phyloP scores from a whole-genome alignment of 306 rosid species.

The Alnus rubra region DNA sequence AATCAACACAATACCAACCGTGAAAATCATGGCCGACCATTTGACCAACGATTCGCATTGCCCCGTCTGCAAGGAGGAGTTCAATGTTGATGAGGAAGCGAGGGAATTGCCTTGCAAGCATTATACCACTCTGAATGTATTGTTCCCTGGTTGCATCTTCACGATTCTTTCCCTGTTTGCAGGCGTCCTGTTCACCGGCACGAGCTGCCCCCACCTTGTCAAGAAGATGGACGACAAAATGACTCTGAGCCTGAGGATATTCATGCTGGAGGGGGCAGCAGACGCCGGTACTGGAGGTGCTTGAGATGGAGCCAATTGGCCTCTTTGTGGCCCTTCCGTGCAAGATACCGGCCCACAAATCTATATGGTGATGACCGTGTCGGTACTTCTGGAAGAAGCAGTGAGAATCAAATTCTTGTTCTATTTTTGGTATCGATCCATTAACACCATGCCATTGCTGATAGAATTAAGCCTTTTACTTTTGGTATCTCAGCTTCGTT shows the following conservation, averaged over 20 bases:
- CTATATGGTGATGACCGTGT: slow-evolving; percentile 28
- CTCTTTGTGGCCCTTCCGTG: slow-evolving; percentile 64
- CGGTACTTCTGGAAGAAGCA: slow-evolving; percentile 36
- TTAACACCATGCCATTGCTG: neutral
- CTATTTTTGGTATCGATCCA: neutral
- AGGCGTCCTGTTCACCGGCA: slow-evolving; percentile 22
- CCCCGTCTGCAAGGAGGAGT: slow-evolving; percentile 86
- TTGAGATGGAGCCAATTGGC: slow-evolving; percentile 55
- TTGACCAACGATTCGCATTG: slow-evolving; percentile 61
- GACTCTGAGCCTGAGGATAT: neutral
- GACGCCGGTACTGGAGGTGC: neutral
- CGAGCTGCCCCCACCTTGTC: slow-evolving; percentile 33
- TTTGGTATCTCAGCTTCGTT: too few species aligned
- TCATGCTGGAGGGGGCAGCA: slow-evolving; percentile 29
- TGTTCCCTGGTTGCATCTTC: slow-evolving; percentile 88
- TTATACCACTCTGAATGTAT: slow-evolving; percentile 78
- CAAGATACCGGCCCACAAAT: slow-evolving; percentile 48
- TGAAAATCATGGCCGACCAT: slow-evolving; percentile 46
- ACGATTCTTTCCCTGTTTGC: slow-evolving; percentile 88
- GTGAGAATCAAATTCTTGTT: slow-evolving; percentile 28
- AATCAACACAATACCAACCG: slow-evolving; percentile 53
- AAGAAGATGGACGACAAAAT: neutral
- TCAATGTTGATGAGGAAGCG: slow-evolving; percentile 70
- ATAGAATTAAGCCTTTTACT: too few species aligned
- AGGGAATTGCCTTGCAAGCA: slow-evolving; percentile 77